Conservation (phyloP, 2,329 filamentous ascomycete genomes). For the Mycosphaerella sp. region DNA sequence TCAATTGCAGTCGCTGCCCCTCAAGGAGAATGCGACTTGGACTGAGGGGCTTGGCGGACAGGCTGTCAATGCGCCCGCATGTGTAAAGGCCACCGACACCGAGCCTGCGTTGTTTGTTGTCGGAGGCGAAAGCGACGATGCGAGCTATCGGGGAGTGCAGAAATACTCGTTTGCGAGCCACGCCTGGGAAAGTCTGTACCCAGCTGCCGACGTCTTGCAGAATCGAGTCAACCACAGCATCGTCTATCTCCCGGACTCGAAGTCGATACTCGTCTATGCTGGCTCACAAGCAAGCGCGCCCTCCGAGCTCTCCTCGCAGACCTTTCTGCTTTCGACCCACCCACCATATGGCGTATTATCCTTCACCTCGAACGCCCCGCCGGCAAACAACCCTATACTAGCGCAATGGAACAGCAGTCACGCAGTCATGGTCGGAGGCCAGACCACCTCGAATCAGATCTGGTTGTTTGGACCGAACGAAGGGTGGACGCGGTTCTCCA, state of each 20-base stretch:
- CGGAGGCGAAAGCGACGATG: slow-evolving; percentile 58
- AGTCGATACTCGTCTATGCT: slow-evolving; percentile 73
- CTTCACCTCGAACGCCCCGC: slow-evolving; percentile 54
- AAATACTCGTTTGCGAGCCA: slow-evolving; percentile 53
- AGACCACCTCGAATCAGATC: slow-evolving; percentile 58
- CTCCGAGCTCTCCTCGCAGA: slow-evolving; percentile 58
- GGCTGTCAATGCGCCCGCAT: slow-evolving; percentile 67
- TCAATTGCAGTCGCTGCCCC: slow-evolving; percentile 64
- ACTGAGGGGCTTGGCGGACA: slow-evolving; percentile 57
- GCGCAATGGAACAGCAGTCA: slow-evolving; percentile 66
- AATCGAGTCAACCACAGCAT: slow-evolving; percentile 70
- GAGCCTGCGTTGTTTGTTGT: slow-evolving; percentile 72
- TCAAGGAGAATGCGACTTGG: slow-evolving; percentile 69
- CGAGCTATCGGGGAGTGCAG: slow-evolving; percentile 71
- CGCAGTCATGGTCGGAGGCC: slow-evolving; percentile 70
- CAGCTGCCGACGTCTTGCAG: slow-evolving; percentile 51
- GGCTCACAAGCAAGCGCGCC: slow-evolving; percentile 59
- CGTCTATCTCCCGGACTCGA: slow-evolving; percentile 62
- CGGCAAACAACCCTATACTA: slow-evolving; percentile 63
- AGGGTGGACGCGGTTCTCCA: slow-evolving; percentile 63
- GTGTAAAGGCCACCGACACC: slow-evolving; percentile 61
- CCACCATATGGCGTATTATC: slow-evolving; percentile 59
- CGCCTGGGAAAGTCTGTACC: slow-evolving; percentile 54
- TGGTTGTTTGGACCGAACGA: slow-evolving; percentile 61
- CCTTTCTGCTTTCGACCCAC: slow-evolving; percentile 64